Evolutionary conservation across 2,329 filamentous ascomycete species (phyloP), one percentile per base, ranked within the genome.

Genomic region (Fusarium hostae): DNA sequence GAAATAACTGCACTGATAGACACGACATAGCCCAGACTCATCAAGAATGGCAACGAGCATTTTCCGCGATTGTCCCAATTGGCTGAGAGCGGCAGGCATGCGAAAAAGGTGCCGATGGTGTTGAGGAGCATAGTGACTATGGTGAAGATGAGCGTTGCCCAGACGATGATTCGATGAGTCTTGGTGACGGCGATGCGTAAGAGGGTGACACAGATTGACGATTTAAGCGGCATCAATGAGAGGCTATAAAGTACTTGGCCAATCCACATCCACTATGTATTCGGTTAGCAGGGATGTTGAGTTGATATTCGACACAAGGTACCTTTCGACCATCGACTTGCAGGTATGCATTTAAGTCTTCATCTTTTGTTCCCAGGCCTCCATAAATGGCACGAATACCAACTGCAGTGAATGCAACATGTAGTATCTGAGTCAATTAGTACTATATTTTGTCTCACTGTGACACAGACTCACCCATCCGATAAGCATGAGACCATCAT

Each of bases 401-500:
- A 2, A 44, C 37, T 1, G 40, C 56, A 3, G 30, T 60, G 10
- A 69, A 59, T 4, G 37, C 22, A 28, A 73, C 66, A 7, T 61
- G 66, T 2, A 73, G n/a, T 6, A 69, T 56, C 28, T 50, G 9
- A 0, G 18, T 3, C 2, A 3, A 24, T 39, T 34, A 32, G 30
- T n/a, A 5, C 2, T 16, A 20, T 28, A 9, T 52, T 11, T 52
- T 39, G n/a, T 44, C 15, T 32, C 26, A 12, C 11, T 34, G 4
- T 9, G 13, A 20, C 7, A 20, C 8, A 2, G 16, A 16, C 56
- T 44, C 9, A 73, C 71, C 71, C 71, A 73, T 12, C 71, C 71
- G 20, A 59, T 4, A 15, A 73, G 34, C 71, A 73, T 73, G 2
- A 73, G 57, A 1, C 48, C 55, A 55, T 73, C 71, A 13, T 73